phyloP scores from a whole-genome alignment of 768 basidiomycete genomes.

The Boletus reticulatus region DNA sequence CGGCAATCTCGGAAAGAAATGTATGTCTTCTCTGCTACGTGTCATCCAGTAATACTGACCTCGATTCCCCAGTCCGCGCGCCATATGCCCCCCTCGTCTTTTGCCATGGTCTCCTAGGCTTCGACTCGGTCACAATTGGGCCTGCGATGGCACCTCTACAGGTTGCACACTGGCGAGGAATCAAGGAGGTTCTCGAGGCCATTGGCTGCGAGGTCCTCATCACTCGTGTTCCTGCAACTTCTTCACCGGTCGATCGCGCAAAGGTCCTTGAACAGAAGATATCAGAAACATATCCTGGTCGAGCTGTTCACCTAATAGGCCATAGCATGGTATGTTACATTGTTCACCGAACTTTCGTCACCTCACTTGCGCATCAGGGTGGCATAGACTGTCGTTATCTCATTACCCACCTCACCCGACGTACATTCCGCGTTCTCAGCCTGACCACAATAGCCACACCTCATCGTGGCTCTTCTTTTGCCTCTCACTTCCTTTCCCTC shows the following conservation, averaged over 20 bases:
- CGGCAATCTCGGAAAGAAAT: slow-evolving; percentile 53
- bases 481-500: slow-evolving; percentile 84
- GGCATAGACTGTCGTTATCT: slow-evolving; percentile 92
- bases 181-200: slow-evolving; percentile 86
- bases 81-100: slow-evolving; percentile 88
- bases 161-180: slow-evolving; percentile 95
- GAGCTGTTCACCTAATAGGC: slow-evolving; percentile 83
- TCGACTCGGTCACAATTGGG: slow-evolving; percentile 81
- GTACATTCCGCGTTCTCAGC: slow-evolving; percentile 77
- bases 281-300: slow-evolving; percentile 74
- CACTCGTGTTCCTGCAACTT: slow-evolving; percentile 91
- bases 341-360: not conserved
- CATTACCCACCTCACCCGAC: slow-evolving; percentile 75
- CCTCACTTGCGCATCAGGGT: slow-evolving; percentile 51
- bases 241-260: slow-evolving; percentile 84
- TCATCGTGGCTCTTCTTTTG: slow-evolving; percentile 91
- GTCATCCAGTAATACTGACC: slow-evolving; percentile 1
- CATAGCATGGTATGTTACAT: slow-evolving; percentile 71
- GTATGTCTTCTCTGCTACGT: slow-evolving; percentile 39
- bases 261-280: slow-evolving; percentile 85
- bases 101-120: slow-evolving; percentile 92
- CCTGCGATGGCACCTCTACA: slow-evolving; percentile 75
- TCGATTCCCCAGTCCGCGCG: slow-evolving; percentile 53
- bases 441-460: slow-evolving; percentile 95
- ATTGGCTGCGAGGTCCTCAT: slow-evolving; percentile 90